Base-by-base conservation (phyloP, 345 rosid species). In the Arabidopsis suecica region DNA sequence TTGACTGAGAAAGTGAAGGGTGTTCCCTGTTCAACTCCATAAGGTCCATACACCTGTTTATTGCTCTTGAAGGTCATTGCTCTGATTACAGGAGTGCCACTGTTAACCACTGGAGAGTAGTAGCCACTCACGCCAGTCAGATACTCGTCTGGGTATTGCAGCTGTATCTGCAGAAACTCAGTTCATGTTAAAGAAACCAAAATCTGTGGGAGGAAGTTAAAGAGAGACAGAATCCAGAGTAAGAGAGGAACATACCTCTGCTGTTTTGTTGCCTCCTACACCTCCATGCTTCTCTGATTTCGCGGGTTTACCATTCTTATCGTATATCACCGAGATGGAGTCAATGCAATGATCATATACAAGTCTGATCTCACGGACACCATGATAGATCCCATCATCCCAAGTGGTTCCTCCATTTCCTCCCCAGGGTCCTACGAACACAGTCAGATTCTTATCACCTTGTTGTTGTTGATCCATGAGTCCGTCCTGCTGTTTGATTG, bases 341-440 rank as follows among this genome's bases (percentile, higher is more conserved):
- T 93, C 93, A 10, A 89, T 88, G 79, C 97, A 89, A 49, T 71
- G 83, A 45, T 84, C 96, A 5, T 84, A 88, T 47, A 65, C 81
- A 22, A 91, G 79, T 12, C 67, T 81, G 75, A 93, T 89, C 74
- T 87, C 88, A 65, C 88, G 85, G 58, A 90, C 86, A 47, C 97
- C 93, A 69, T 81, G 38, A 74, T 86, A 76, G 38, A 71, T 72
- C 38, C 95, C 97, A 50, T 93, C 96, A 34, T 93, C 91, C 96
- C 97, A 90, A 67, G 30, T 55, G 7, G 56, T 50, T 53, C 97
- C 98, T 33, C 91, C 98, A 50, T 85, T 81, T 72, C 96, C 97
- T 75, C 97, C 97, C 96, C 97, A 88, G 14, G 90, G 88, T 66
- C 93, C 97, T 5, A 85, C 83, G 20, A 71, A 71, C 41, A 78